phyloP scores from a whole-genome alignment of 2,329 filamentous ascomycete species.

The Hortaea sp. region DNA sequence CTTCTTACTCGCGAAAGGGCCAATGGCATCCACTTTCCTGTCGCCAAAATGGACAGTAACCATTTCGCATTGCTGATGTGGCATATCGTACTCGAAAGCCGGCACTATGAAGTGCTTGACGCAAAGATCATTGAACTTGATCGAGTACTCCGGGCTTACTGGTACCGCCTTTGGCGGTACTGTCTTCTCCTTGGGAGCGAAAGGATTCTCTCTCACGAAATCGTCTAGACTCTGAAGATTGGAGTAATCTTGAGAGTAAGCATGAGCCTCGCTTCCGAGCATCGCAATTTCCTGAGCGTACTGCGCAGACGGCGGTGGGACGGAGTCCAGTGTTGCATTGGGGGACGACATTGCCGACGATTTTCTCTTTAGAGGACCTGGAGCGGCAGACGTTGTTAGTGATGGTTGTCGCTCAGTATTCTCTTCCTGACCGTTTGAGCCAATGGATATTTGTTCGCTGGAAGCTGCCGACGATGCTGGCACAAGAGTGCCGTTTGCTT shows the following conservation, averaged over 20 bases:
- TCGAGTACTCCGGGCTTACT: constrained; percentile 4
- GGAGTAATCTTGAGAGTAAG: not conserved
- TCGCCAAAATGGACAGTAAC: constrained; percentile 2
- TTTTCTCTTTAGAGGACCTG: too few relatives aligned
- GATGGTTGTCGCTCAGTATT: too few relatives aligned
- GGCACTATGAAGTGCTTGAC: constrained; percentile 9
- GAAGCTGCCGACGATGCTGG: constrained; percentile 6
- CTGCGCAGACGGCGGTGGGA: too few relatives aligned
- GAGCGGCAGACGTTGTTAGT: too few relatives aligned
- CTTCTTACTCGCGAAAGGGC: constrained; percentile 6
- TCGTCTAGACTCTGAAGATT: constrained; percentile 12
- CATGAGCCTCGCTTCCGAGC: too few relatives aligned
- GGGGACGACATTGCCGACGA: too few relatives aligned
- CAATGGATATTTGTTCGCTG: not conserved
- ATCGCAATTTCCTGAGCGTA: too few relatives aligned
- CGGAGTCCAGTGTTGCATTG: too few relatives aligned
- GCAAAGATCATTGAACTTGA: constrained; percentile 10
- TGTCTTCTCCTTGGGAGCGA: constrained; percentile 6
- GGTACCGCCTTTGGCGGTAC: constrained; percentile 1
- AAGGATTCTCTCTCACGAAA: constrained; percentile 14
- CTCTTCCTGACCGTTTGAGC: too few relatives aligned
- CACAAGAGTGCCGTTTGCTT: constrained; percentile 6
- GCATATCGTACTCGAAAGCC: constrained; percentile 5
- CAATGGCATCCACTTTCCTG: constrained; percentile 5
- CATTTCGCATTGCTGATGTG: not conserved